Percentiles rank a stretch among this genome's conserved stretches.
phyloP scores from a whole-genome alignment of 768 basidiomycete genomes.

The Trichaptum fuscoviolaceum region DNA sequence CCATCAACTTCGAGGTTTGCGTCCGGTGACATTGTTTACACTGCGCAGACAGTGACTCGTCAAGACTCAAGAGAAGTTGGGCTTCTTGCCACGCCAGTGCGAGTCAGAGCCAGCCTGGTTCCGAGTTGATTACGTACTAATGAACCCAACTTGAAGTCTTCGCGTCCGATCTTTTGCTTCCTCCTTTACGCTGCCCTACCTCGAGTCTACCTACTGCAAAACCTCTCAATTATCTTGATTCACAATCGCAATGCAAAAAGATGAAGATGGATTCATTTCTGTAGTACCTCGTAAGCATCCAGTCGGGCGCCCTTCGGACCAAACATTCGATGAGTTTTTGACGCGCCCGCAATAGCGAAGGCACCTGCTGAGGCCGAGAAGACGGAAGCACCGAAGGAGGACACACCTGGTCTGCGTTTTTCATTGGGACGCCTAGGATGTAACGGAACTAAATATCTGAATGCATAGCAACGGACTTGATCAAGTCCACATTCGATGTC shows the following conservation, averaged over 20 bases:
- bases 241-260: conserved; percentile 49
- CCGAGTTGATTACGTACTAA: no score
- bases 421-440: conserved; percentile 1
- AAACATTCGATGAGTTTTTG: conserved; percentile 1
- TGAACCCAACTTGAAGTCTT: no score
- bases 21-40: no score
- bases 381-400: conserved; percentile 6
- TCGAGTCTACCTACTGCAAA: background rate
- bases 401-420: background rate
- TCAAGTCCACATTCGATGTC: conserved; percentile 80
- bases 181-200: background rate
- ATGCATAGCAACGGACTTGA: conserved; percentile 45
- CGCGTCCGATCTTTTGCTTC: background rate
- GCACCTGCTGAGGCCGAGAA: conserved; percentile 11
- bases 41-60: no score
- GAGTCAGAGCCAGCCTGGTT: no score
- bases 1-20: no score
- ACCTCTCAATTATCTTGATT: background rate
- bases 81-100: no score
- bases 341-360: conserved; percentile 4
- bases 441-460: conserved; percentile 15
- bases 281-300: conserved; percentile 35
- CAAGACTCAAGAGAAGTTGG: no score
- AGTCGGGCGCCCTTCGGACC: background rate
- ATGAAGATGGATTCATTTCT: conserved; percentile 72